phyloP scores from a whole-genome alignment of 306 rosid species.

The Crataegus laevigata region DNA sequence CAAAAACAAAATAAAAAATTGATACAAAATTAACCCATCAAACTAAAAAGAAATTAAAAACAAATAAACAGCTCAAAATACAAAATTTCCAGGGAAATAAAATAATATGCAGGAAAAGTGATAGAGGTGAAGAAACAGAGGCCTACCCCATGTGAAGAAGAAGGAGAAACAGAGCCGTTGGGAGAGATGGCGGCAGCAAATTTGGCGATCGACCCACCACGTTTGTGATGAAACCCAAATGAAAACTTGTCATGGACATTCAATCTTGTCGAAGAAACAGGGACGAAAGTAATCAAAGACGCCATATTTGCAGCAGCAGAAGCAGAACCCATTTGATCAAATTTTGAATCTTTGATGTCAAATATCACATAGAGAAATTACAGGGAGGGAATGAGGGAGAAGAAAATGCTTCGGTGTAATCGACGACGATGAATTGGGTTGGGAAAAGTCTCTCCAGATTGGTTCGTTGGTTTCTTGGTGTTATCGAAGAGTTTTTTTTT shows the following conservation, averaged over 20 bases:
- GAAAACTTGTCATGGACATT: background rate
- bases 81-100: background rate
- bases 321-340: constrained; percentile 35
- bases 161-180: constrained; percentile 42
- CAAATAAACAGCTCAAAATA: background rate
- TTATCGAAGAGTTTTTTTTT: background rate
- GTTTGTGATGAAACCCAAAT: constrained; percentile 19
- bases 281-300: constrained; percentile 16
- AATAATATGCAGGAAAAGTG: background rate
- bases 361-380: background rate
- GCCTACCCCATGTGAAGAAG: constrained; percentile 46
- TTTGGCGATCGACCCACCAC: constrained; percentile 19
- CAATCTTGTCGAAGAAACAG: constrained; percentile 19
- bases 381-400: background rate
- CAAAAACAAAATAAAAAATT: background rate
- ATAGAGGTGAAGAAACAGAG: background rate
- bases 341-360: background rate
- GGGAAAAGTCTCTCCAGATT: background rate
- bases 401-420: background rate
- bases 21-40: background rate
- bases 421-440: background rate
- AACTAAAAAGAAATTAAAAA: background rate
- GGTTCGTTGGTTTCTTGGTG: background rate
- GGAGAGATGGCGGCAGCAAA: constrained; percentile 28
- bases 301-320: constrained; percentile 36